phyloP scores from a whole-genome alignment of 2,329 filamentous ascomycete species.

The Emergomyces orientalis region DNA sequence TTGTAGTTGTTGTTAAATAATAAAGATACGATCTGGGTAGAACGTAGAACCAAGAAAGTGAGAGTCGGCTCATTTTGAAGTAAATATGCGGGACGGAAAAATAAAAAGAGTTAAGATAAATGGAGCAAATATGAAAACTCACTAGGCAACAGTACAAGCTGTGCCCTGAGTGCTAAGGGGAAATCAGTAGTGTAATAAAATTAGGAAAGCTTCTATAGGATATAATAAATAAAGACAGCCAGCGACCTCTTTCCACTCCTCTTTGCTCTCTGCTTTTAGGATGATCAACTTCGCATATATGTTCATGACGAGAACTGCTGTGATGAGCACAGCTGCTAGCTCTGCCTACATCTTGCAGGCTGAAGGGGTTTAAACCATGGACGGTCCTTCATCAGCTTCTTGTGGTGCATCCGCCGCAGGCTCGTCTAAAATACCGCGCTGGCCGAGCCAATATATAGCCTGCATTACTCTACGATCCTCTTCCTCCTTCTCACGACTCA shows the following conservation, averaged over 20 bases:
- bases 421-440: conserved; percentile 32
- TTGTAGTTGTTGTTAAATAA: too few species aligned
- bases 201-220: not conserved
- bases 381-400: not conserved
- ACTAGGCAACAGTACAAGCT: not conserved
- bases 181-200: not conserved
- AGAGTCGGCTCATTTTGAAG: too few species aligned
- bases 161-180: not conserved
- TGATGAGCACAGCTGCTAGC: not conserved
- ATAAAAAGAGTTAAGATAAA: too few species aligned
- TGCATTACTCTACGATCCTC: conserved; percentile 35
- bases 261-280: not conserved
- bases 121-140: too few species aligned
- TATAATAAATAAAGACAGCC: not conserved
- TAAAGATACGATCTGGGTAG: too few species aligned
- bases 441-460: conserved; percentile 35
- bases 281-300: not conserved
- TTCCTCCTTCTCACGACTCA: conserved; percentile 36
- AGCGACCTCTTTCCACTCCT: not conserved
- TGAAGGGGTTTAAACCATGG: not conserved
- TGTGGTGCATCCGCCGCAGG: conserved; percentile 13
- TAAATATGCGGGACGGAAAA: too few species aligned
- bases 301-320: not conserved
- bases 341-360: not conserved
- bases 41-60: too few species aligned